Conservation (phyloP, 2,329 filamentous ascomycete genomes). For the Diaporthe helianthi region DNA sequence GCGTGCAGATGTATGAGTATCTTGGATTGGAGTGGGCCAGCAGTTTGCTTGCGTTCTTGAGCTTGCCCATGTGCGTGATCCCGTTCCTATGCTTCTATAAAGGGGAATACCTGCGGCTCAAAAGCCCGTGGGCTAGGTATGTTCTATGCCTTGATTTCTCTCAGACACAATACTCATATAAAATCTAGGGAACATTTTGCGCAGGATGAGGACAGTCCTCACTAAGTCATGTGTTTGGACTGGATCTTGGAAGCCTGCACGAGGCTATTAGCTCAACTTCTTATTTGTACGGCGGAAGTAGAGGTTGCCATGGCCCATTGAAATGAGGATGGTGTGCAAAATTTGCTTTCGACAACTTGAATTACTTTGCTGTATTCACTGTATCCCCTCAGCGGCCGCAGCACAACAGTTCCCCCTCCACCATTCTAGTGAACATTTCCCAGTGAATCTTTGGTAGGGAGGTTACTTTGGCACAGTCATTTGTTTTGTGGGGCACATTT, state of each 20-base stretch:
- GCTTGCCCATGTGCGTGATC: conserved; percentile 55
- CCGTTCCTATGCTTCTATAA: conserved; percentile 62
- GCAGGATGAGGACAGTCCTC: conserved; percentile 29
- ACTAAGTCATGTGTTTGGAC: not conserved
- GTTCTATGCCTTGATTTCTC: rapidly evolving
- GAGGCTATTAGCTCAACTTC: not conserved
- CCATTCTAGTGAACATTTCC: not conserved
- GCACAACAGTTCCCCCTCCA: no score
- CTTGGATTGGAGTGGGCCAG: conserved; percentile 56
- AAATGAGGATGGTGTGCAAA: no score
- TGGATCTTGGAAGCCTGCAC: not conserved
- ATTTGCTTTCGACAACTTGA: no score
- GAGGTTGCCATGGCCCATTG: not conserved
- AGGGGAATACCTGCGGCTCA: conserved; percentile 50
- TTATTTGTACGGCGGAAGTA: no score
- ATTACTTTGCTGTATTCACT: no score
- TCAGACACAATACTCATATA: not conserved
- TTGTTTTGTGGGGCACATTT: no score
- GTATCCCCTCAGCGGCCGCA: not conserved
- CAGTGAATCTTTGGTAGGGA: no score
- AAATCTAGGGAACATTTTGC: conserved; percentile 23
- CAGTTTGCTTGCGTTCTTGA: conserved; percentile 56
- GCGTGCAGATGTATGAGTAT: conserved; percentile 58
- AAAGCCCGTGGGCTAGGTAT: conserved; percentile 44
- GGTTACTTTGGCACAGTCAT: no score